Evolutionary conservation across 768 basidiomycete species (phyloP).

Genomic region (Suillus brevipes): DNA sequence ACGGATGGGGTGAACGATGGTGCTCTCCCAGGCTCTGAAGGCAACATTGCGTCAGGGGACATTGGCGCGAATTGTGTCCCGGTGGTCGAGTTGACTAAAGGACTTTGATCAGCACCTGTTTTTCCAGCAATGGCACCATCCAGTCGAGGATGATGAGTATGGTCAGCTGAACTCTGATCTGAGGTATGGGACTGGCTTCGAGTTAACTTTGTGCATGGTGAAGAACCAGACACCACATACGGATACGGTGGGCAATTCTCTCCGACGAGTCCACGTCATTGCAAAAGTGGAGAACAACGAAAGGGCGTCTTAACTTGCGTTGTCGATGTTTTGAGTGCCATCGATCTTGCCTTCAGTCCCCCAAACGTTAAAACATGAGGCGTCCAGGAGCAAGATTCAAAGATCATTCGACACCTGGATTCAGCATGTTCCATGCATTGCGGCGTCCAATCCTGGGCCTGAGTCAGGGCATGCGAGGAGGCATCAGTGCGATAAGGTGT

Average conservation of each 20-base stretch:
- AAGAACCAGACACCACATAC: not conserved
- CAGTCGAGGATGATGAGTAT: not conserved
- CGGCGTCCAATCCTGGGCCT: too few relatives aligned
- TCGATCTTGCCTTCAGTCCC: not conserved
- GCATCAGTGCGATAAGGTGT: too few relatives aligned
- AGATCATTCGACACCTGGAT: not conserved
- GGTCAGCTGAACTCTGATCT: not conserved
- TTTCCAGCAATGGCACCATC: slow-evolving; percentile 18
- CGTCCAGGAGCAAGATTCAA: not conserved
- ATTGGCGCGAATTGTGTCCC: slow-evolving; percentile 21
- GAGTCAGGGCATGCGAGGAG: too few relatives aligned
- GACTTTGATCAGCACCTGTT: slow-evolving; percentile 30
- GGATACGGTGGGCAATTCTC: not conserved
- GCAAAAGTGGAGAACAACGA: not conserved
- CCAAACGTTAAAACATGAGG: not conserved
- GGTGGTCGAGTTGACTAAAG: slow-evolving; percentile 28
- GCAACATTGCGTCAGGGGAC: not conserved
- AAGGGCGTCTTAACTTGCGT: not conserved
- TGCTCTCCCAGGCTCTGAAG: too few relatives aligned
- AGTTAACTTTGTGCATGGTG: not conserved
- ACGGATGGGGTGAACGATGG: too few relatives aligned
- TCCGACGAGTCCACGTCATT: not conserved
- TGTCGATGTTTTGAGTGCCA: not conserved
- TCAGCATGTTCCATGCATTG: too few relatives aligned
- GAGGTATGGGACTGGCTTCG: not conserved